Base-by-base conservation (phyloP, 2,329 filamentous ascomycete species). In the Fusarium foetens region DNA sequence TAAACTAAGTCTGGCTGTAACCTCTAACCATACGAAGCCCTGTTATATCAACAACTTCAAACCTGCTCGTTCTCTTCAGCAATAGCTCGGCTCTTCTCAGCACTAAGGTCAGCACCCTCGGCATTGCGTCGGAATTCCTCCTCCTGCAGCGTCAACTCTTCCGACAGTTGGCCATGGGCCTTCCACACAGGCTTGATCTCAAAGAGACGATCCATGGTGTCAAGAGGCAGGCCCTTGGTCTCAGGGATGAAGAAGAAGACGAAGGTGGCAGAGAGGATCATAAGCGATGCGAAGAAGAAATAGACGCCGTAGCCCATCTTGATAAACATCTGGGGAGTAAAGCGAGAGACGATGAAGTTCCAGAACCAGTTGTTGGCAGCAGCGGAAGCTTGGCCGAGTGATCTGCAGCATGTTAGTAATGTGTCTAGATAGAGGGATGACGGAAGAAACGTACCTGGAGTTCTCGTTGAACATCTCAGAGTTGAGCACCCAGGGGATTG, bases 401-500 rank as follows among this genome's bases (percentile, higher is more conserved):
- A 89, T 63, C 61, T 64, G 6, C 1, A 12, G 3, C 3, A 19
- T 41, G 33, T 64, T 64, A 63, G 58, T 2, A 6, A 35, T 8
- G 10, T 16, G 9, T 29, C 21, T 4, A 2, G 0, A 2, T 31
- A 3, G n/a, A 14, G 1, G 1, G 0, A 21, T 2, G 2, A 3
- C 0, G 1, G 0, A 23, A 17, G 19, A 1, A 8, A 63, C 45
- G 0, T 39, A 64, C 61, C 82, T 77, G 3, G 77, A 80, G 81
- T 91, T 91, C 72, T 90, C 87, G 75, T 91, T 88, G 79, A 93
- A 94, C 84, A 94, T 94, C 80, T 94, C 92, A 2, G 86, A 86
- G 83, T 93, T 93, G 76, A 93, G 82, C 11, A 94, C 91, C 92
- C 92, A 94, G 0, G 92, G 92, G 0, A 90, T 92, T 3, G 91